These are phyloP conservation scores for Mrakiaceae sp. DNA, from an alignment of 1,284 basidiomycete genomes.

Conservation along the genomic window DNA sequence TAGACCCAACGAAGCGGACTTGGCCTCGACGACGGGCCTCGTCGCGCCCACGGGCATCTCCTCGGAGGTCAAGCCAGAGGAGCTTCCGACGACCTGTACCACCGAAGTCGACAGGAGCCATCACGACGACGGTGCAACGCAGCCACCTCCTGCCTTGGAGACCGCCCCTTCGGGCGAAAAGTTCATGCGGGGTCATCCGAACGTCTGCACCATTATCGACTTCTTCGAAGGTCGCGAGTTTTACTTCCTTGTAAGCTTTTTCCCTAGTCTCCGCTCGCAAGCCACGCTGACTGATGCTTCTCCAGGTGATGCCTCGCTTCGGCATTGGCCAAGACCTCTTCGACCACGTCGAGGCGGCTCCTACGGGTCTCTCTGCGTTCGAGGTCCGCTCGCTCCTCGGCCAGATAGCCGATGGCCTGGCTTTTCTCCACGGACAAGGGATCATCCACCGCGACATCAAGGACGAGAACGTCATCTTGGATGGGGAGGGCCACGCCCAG, in stretches of 20 bases:
- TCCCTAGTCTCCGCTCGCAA: constrained; percentile 12
- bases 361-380: constrained; percentile 66
- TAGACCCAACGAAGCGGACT: neutral
- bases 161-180: neutral
- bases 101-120: neutral
- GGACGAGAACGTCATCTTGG: constrained; percentile 80
- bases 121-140: neutral
- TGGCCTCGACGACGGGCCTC: neutral
- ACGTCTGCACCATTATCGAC: constrained; percentile 76
- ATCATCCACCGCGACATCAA: constrained; percentile 98
- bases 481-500: constrained; percentile 52
- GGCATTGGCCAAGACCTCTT: constrained; percentile 64
- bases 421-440: constrained; percentile 80
- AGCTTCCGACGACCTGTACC: neutral
- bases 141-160: no score
- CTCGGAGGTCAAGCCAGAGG: constrained; percentile 26
- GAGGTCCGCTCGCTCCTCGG: constrained; percentile 77
- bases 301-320: constrained; percentile 39
- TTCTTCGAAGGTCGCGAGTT: constrained; percentile 97
- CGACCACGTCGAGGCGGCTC: constrained; percentile 83
- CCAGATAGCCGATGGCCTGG: constrained; percentile 84
- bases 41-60: constrained; percentile 26
- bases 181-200: constrained; percentile 8
- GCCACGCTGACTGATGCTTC: constrained; percentile 22
- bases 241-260: constrained; percentile 59